Percentiles rank a stretch among this genome's conserved stretches.
Evolutionary conservation across 495 filamentous ascomycete genomes (phyloP).

Genomic region (Hypoxylon intermedium): DNA sequence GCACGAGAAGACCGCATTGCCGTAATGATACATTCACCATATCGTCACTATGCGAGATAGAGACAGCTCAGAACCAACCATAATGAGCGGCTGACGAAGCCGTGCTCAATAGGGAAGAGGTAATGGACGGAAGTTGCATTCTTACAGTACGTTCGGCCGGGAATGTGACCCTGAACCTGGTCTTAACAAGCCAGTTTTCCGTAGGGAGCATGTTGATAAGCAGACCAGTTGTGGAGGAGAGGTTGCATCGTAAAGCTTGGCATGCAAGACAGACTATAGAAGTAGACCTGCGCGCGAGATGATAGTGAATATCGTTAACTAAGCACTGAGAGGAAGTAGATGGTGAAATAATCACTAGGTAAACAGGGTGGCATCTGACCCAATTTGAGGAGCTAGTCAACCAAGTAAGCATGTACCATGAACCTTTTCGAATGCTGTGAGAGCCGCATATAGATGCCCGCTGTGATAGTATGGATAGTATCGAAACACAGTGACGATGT

Average conservation of each 20-base stretch:
- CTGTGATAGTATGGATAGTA: slow-evolving; percentile 1
- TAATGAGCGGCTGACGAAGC: slow-evolving; percentile 20
- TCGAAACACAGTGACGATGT: background rate
- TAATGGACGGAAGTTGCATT: slow-evolving; percentile 22
- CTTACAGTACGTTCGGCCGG: slow-evolving; percentile 28
- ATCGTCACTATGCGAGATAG: slow-evolving; percentile 23
- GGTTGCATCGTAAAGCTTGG: slow-evolving; percentile 42
- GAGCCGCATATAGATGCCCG: slow-evolving; percentile 5
- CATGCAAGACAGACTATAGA: slow-evolving; percentile 36
- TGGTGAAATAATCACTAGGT: background rate
- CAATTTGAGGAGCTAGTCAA: background rate
- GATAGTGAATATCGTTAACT: slow-evolving; percentile 2
- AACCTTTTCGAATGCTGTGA: slow-evolving; percentile 10
- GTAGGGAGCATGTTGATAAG: slow-evolving; percentile 14
- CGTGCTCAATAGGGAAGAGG: slow-evolving; percentile 24
- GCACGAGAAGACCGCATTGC: slow-evolving; percentile 1
- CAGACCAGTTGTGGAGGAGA: slow-evolving; percentile 17
- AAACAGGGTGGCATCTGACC: slow-evolving; percentile 5
- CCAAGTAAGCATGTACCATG: slow-evolving; percentile 7
- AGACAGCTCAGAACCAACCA: slow-evolving; percentile 18
- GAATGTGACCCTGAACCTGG: slow-evolving; percentile 21
- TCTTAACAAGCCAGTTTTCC: slow-evolving; percentile 23
- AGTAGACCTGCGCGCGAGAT: slow-evolving; percentile 13
- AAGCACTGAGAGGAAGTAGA: background rate
- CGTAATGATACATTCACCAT: slow-evolving; percentile 16